phyloP scores from a whole-genome alignment of 768 basidiomycete species.

The Termitomyces sp. region DNA sequence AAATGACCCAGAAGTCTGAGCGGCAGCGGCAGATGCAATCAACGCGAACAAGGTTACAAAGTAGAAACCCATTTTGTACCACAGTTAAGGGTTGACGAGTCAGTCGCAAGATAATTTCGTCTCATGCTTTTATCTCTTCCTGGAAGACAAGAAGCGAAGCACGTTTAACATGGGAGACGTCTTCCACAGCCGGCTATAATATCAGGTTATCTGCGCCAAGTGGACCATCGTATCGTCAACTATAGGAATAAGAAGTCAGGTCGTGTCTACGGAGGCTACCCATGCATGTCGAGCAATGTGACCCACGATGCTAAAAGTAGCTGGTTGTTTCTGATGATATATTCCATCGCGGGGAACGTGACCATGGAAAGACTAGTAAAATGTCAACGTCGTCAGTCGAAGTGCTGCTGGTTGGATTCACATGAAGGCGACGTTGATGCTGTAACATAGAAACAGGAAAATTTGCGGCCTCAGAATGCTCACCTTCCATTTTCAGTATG shows the following conservation, averaged over 20 bases:
- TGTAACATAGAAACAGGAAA: neutral
- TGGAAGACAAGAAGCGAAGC: neutral
- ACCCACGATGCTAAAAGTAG: neutral
- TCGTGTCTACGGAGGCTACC: neutral
- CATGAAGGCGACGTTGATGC: too few relatives aligned
- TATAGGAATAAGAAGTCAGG: neutral
- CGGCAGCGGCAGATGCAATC: conserved; percentile 3
- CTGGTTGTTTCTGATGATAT: neutral
- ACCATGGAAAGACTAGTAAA: neutral
- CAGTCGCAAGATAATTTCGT: neutral
- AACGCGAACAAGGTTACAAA: neutral
- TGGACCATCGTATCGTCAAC: neutral
- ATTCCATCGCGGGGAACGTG: neutral
- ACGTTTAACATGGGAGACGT: neutral
- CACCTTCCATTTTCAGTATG: neutral
- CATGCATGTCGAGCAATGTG: neutral
- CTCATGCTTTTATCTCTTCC: conserved; percentile 1
- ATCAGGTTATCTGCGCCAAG: neutral
- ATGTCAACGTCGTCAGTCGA: neutral
- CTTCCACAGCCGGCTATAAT: neutral
- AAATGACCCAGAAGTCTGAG: conserved; percentile 21
- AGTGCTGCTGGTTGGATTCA: too few relatives aligned
- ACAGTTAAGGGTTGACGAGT: neutral
- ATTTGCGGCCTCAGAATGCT: neutral
- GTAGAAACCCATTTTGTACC: neutral